A percentile compares a stretch with the other conserved stretches of the same genome.
These are phyloP conservation scores for Sclerotinia nivalis DNA, from an alignment of 2,329 filamentous ascomycete genomes.

Conservation along the genomic window DNA sequence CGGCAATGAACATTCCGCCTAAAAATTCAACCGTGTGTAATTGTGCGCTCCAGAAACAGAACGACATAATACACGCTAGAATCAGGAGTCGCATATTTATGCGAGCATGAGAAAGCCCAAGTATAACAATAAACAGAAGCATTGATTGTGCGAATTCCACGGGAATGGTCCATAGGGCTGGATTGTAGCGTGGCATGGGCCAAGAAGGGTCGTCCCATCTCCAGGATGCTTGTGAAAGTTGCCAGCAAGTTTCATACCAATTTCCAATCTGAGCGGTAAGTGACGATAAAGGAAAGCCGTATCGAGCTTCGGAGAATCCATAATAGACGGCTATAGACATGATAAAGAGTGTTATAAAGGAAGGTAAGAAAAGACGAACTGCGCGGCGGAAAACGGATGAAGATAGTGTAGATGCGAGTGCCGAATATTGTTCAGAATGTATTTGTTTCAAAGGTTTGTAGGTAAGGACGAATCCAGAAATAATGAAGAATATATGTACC, in stretches of 20 bases:
- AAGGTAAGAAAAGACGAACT: conserved; percentile 50
- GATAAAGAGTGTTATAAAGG: conserved; percentile 47
- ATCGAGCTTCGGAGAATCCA: conserved; percentile 49
- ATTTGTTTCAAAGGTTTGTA: conserved; percentile 48
- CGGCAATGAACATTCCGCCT: conserved; percentile 49
- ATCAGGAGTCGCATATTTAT: conserved; percentile 34
- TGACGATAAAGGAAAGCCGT: conserved; percentile 43
- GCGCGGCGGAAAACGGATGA: conserved; percentile 51
- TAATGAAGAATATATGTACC: conserved; percentile 55
- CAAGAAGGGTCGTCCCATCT: conserved; percentile 28
- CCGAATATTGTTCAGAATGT: conserved; percentile 44
- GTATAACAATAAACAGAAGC: conserved; percentile 36
- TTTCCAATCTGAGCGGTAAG: conserved; percentile 45
- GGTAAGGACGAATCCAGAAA: conserved; percentile 52
- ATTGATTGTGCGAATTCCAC: conserved; percentile 40
- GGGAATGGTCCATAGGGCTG: conserved; percentile 40
- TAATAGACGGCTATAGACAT: conserved; percentile 49
- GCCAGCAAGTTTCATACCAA: conserved; percentile 46
- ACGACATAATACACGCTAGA: conserved; percentile 31
- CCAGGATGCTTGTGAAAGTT: conserved; percentile 37
- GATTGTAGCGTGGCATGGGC: conserved; percentile 35
- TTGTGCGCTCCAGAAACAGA: conserved; percentile 37
- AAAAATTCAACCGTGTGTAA: conserved; percentile 47
- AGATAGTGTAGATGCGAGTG: conserved; percentile 45
- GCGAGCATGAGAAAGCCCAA: conserved; percentile 36